Evolutionary conservation across 306 rosid species (phyloP).

Genomic region (Prunus fruticosa): DNA sequence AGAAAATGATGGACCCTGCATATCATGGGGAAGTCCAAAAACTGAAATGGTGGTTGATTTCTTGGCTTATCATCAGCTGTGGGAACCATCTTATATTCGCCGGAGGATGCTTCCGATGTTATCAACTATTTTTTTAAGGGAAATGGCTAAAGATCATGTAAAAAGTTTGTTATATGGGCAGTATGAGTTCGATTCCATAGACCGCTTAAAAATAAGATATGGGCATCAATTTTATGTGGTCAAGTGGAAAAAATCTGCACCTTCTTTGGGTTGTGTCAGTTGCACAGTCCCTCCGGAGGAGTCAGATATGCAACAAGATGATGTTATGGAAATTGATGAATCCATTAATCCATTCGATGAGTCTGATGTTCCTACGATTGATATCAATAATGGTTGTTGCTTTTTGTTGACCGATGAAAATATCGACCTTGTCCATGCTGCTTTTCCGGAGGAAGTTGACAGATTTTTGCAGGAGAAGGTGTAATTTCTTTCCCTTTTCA

Average conservation of each 20-base stretch:
- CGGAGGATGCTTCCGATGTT: conserved; percentile 70
- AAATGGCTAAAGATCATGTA: conserved; percentile 31
- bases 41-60: conserved; percentile 61
- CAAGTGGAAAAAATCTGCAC: conserved; percentile 56
- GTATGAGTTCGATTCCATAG: conserved; percentile 64
- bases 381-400: conserved; percentile 44
- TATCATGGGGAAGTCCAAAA: conserved; percentile 61
- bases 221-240: conserved; percentile 64
- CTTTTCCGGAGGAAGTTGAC: conserved; percentile 64
- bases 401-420: conserved; percentile 86
- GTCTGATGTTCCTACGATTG: conserved; percentile 45
- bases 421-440: conserved; percentile 70
- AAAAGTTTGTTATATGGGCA: conserved; percentile 57
- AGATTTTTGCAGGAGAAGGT: conserved; percentile 78
- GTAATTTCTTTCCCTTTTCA: not conserved
- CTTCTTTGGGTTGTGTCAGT: conserved; percentile 10
- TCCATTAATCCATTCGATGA: conserved; percentile 46
- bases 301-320: conserved; percentile 41
- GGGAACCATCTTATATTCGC: conserved; percentile 76
- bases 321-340: conserved; percentile 49
- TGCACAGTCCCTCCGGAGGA: conserved; percentile 29
- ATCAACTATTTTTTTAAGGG: conserved; percentile 79
- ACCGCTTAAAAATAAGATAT: conserved; percentile 64
- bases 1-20: conserved; percentile 53
- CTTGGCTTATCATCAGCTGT: conserved; percentile 61